Base-by-base conservation (phyloP, 1,139 yeast genomes). In the Hansenula sp. region DNA sequence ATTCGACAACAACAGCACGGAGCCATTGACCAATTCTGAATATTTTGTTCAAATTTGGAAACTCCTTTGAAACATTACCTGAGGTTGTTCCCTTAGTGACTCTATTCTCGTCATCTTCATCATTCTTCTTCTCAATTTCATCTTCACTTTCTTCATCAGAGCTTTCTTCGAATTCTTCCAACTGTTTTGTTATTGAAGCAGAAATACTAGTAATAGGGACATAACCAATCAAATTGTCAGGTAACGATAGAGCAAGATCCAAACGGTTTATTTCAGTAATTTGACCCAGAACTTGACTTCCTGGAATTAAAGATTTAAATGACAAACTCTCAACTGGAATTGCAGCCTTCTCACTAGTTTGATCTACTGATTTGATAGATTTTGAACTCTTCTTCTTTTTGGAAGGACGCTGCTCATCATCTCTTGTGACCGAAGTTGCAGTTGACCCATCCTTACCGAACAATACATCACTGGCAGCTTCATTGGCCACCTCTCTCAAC, bases 401-500 rank as follows among this genome's bases (percentile, higher is more conserved):
- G 48, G 64, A 67, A 13, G 68, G 58, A 38, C 53, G 56, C 29
- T 47, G 40, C 17, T 47, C 57, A 40, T 64, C 69, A 10, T 50
- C 16, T 40, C 58, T 29, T 38, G 26, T 18, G 41, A 58, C 28
- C 56, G 38, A 39, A 12, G 53, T 44, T 13, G 48, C 40, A 2
- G 53, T 51, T 34, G 60, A 57, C 22, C n/a, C n/a, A n/a, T 64
- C 57, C 16, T 59, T 62, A 19, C 71, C 90, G 52, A 85, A 85
- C 41, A 87, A 68, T 22, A 86, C 95, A 67, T 92, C 98, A 52
- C 77, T 77, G 26, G 90, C 81, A 34, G 94, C 98, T 61, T 92
- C 96, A 57, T 88, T 89, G 31, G 96, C 82, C 41, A 90, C 94
- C 59, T 89, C 95, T 61, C 89, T 89, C 52, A 88, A 80, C 65